These are phyloP conservation scores for Cinnamomum micranthum DNA, from an alignment of 164 flowering plant species.

Conservation along the genomic window DNA sequence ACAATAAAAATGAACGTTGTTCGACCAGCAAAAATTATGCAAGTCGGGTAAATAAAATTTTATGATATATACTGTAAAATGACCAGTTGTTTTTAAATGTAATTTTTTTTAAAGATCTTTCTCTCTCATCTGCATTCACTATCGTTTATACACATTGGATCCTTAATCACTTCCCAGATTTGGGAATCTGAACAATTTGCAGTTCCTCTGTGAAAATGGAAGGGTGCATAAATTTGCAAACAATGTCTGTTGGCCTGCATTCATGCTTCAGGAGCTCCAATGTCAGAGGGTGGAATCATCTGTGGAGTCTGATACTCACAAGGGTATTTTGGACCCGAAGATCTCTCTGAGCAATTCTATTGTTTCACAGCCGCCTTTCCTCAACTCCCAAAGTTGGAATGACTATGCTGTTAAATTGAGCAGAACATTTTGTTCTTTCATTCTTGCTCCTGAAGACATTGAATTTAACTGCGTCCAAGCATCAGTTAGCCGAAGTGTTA, in stretches of 20 bases:
- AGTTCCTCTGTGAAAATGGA: constrained; percentile 91
- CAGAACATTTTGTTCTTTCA: constrained; percentile 68
- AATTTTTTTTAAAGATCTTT: neutral
- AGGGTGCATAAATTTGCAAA: constrained; percentile 94
- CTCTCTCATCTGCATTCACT: neutral
- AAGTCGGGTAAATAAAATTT: neutral
- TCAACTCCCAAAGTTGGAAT: constrained; percentile 48
- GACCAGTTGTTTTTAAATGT: neutral
- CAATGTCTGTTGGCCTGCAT: constrained; percentile 81
- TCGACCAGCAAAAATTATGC: neutral
- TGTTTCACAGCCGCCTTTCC: constrained; percentile 18
- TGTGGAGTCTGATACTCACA: constrained; percentile 20
- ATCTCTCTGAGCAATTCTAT: constrained; percentile 13
- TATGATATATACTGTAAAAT: neutral
- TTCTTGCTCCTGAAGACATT: constrained; percentile 49
- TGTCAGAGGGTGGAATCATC: constrained; percentile 26
- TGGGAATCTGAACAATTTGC: constrained; percentile 87
- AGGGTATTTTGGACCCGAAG: constrained; percentile 18
- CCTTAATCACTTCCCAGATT: constrained; percentile 71
- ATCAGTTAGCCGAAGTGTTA: constrained; percentile 34
- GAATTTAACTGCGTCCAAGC: constrained; percentile 30
- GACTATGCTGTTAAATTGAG: constrained; percentile 66
- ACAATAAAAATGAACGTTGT: neutral
- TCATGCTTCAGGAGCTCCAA: constrained; percentile 71
- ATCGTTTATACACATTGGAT: neutral